These are phyloP conservation scores for Candida anutae DNA, from an alignment of 1,139 yeast genomes.

Conservation along the genomic window DNA sequence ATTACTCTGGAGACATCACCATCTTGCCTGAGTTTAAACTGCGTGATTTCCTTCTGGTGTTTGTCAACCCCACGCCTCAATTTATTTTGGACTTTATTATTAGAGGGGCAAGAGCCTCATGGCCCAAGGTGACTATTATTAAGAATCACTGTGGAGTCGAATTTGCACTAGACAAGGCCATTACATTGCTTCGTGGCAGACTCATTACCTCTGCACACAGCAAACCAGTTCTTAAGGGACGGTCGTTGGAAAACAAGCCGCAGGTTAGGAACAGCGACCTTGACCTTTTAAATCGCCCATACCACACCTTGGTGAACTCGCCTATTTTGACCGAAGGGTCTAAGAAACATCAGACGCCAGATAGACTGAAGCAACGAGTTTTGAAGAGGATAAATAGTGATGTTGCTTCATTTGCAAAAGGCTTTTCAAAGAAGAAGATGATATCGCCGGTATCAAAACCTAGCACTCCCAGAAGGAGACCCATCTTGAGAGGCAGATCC, in stretches of 20 bases:
- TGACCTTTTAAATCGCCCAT: too few species aligned
- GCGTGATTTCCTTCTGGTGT: constrained; percentile 52
- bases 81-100: constrained; percentile 63
- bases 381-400: constrained; percentile 5
- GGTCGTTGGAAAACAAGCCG: background rate
- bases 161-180: constrained; percentile 76
- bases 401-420: constrained; percentile 1
- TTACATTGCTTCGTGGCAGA: constrained; percentile 58
- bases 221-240: constrained; percentile 8
- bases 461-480: constrained; percentile 4
- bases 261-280: constrained; percentile 2
- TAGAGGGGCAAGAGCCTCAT: constrained; percentile 85
- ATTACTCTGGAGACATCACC: constrained; percentile 89
- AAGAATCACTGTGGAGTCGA: constrained; percentile 87
- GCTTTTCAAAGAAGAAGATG: constrained; percentile 16
- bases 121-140: constrained; percentile 85
- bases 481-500: constrained; percentile 18
- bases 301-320: constrained; percentile 17
- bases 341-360: constrained; percentile 4
- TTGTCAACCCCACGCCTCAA: constrained; percentile 74
- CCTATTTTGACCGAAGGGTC: constrained; percentile 14
- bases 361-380: constrained; percentile 3
- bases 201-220: constrained; percentile 37
- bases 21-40: constrained; percentile 69
- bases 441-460: constrained; percentile 18